Conservation (phyloP, 768 basidiomycete species). For the Aureoboletus auriporus region DNA sequence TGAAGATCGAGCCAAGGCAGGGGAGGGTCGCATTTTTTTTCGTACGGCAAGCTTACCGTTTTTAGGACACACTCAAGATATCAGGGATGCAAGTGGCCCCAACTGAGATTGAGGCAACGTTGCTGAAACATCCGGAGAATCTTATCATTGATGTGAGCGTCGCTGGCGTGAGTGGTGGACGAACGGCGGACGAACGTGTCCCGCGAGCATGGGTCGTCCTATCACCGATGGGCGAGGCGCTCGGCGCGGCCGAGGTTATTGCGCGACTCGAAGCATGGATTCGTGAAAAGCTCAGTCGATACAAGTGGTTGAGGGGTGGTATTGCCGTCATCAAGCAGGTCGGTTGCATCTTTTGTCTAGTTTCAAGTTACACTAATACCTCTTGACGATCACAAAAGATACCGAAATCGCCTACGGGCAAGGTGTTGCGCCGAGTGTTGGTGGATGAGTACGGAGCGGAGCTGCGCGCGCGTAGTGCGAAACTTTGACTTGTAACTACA, state of each 20-base stretch:
- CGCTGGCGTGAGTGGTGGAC: conserved; percentile 72
- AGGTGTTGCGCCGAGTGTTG: neutral
- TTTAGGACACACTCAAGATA: conserved; percentile 73
- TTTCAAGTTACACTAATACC: neutral
- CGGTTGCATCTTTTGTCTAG: conserved; percentile 14
- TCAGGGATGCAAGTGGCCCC: conserved; percentile 81
- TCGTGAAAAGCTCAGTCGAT: conserved; percentile 59
- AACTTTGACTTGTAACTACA: neutral
- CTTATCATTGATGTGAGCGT: conserved; percentile 66
- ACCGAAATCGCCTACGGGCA: conserved; percentile 64
- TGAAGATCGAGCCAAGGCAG: conserved; percentile 72
- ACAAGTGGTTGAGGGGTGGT: conserved; percentile 76
- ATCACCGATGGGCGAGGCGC: conserved; percentile 47
- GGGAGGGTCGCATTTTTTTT: neutral
- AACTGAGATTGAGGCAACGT: conserved; percentile 65
- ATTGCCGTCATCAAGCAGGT: conserved; percentile 63
- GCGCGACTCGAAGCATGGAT: conserved; percentile 58
- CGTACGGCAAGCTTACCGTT: neutral
- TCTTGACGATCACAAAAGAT: conserved; percentile 38
- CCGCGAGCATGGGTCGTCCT: conserved; percentile 80
- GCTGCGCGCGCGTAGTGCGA: neutral
- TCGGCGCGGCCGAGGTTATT: conserved; percentile 40
- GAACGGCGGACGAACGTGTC: conserved; percentile 66
- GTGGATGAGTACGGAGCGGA: neutral
- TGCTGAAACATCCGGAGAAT: conserved; percentile 58